Evolutionary conservation across 2,329 filamentous ascomycete species (phyloP), one percentile per base, ranked within the genome.

Genomic region (Metarhizium sp.): DNA sequence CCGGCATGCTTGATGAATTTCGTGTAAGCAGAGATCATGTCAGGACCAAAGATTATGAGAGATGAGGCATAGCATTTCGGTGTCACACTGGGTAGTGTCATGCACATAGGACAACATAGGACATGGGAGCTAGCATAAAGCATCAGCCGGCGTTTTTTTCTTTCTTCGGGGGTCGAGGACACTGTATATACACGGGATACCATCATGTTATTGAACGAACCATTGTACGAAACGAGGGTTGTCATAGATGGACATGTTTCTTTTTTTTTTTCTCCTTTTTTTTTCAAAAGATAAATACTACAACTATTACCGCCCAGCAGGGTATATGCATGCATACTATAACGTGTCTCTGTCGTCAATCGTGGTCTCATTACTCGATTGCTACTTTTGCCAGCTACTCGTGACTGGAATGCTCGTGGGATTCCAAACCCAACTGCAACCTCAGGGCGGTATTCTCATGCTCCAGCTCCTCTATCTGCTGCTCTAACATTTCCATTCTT

Each of bases 401-500:
- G 13, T 55, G 56, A 4, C 53, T 55, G 16, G 58, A 58, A 30
- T 57, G 54, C 4, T 62, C 56, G 2, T 60, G 55, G 3, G 57
- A 59, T 7, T 61, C 57, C n/a, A 56, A 45, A 4, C 54, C 60
- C 18, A 66, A 46, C 48, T 60, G 62, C 3, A 50, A 56, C 30
- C 61, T 60, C 42, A 68, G 57, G 4, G 57, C 58, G 47, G 55
- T 64, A 51, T 78, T 77, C 55, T 77, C 79, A 53, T 66, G 70
- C 62, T 80, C 77, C 8, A 86, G 67, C 30, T 74, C 68, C 51
- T 77, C 74, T 30, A 87, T 71, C 54, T 75, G 69, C 52, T 74
- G 67, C 59, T 80, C 73, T 43, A 87, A 68, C 10, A 75, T 75
- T 58, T 84, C 82, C 71, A 83, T 79, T 64, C 82, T 75, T 67